Conservation (phyloP, 257 asterid genomes). For the Rehmannia glutinosa region DNA sequence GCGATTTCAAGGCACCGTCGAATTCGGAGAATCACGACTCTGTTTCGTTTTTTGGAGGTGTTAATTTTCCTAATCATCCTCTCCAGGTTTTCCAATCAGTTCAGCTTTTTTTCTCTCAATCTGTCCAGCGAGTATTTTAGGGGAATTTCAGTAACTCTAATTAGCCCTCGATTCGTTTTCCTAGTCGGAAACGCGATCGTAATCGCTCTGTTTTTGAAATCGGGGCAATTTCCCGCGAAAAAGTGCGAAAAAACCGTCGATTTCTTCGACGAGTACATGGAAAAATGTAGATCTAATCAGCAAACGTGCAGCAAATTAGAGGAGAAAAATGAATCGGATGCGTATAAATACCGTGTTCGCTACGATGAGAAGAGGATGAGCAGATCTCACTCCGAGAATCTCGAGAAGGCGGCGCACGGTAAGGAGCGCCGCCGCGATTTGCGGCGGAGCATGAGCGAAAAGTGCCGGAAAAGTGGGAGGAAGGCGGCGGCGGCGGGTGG, state of each 20-base stretch:
- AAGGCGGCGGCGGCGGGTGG: neutral
- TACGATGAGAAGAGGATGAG: constrained; percentile 2
- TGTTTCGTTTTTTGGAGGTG: constrained; percentile 35
- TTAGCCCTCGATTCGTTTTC: constrained; percentile 61
- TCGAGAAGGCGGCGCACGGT: constrained; percentile 9
- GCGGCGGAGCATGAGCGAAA: constrained; percentile 52
- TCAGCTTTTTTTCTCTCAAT: constrained; percentile 29
- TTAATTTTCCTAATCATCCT: constrained; percentile 28
- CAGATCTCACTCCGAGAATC: constrained; percentile 47
- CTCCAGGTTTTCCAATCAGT: constrained; percentile 34
- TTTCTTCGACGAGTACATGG: constrained; percentile 50
- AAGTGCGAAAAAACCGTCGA: constrained; percentile 20
- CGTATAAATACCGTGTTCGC: neutral
- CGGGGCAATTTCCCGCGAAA: constrained; percentile 38
- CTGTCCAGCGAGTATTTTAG: constrained; percentile 36
- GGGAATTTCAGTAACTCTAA: constrained; percentile 32
- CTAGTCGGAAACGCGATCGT: constrained; percentile 68
- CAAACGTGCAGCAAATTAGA: neutral
- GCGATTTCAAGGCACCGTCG: constrained; percentile 19
- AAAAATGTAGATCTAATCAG: constrained; percentile 31
- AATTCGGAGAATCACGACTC: constrained; percentile 20
- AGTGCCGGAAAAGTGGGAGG: constrained; percentile 21
- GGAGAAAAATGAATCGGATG: neutral
- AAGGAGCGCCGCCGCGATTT: constrained; percentile 28
- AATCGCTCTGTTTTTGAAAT: constrained; percentile 43